These are phyloP conservation scores for Glycine soja DNA, from an alignment of 306 rosid genomes.

Conservation along the genomic window DNA sequence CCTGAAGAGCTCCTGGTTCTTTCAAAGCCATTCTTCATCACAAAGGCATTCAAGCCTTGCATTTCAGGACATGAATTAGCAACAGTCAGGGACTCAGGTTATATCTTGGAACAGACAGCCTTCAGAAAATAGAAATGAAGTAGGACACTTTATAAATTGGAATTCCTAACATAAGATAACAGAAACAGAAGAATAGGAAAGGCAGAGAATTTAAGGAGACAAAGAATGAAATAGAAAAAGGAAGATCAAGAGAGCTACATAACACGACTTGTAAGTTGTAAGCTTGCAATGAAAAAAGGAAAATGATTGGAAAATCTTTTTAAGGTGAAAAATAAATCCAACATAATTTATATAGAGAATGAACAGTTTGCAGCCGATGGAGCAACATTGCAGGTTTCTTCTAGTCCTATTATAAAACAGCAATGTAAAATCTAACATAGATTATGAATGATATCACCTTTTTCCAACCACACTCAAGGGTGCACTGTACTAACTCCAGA, in stretches of 20 bases:
- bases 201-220: not conserved
- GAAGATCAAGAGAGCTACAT: conserved; percentile 23
- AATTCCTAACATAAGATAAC: not conserved
- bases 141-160: not conserved
- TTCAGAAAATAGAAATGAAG: not conserved
- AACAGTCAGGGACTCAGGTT: not conserved
- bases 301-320: not conserved
- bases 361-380: not conserved
- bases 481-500: too few relatives aligned
- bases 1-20: not conserved
- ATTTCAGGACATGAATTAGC: not conserved
- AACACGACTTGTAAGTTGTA: not conserved
- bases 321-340: not conserved
- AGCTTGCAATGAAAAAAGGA: not conserved
- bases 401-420: too few relatives aligned
- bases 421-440: too few relatives aligned
- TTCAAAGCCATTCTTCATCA: not conserved
- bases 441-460: too few relatives aligned
- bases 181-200: not conserved
- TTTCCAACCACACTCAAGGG: too few relatives aligned
- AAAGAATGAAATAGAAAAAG: not conserved
- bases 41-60: conserved; percentile 6
- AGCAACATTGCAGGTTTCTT: not conserved
- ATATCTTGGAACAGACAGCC: not conserved
- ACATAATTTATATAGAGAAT: not conserved